phyloP scores from a whole-genome alignment of 129 eudicot genomes.

The Silybum marianum region DNA sequence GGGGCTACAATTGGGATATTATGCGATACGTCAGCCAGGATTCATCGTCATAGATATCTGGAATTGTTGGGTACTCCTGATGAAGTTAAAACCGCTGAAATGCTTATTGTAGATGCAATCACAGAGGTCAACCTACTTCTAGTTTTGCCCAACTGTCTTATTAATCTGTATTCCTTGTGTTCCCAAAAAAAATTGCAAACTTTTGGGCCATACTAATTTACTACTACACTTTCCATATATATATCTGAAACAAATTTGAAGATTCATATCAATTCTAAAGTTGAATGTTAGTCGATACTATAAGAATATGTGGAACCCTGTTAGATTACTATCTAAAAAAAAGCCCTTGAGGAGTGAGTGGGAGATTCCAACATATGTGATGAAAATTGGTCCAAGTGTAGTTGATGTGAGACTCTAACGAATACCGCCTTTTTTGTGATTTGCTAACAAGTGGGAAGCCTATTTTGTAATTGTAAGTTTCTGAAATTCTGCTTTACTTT shows the following conservation, averaged over 20 bases:
- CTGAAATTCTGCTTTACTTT: too few relatives aligned
- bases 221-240: too few relatives aligned
- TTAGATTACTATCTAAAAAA: not conserved
- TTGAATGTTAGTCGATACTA: not conserved
- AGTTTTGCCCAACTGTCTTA: too few relatives aligned
- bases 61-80: slow-evolving; percentile 10
- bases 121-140: not conserved
- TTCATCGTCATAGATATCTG: slow-evolving; percentile 3
- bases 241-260: not conserved
- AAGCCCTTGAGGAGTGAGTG: not conserved
- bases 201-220: too few relatives aligned
- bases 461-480: too few relatives aligned
- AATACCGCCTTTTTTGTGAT: not conserved
- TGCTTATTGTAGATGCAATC: slow-evolving; percentile 20
- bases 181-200: too few relatives aligned
- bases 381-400: not conserved
- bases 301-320: not conserved
- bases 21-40: not conserved
- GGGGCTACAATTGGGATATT: slow-evolving; percentile 18
- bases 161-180: too few relatives aligned
- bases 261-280: not conserved
- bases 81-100: slow-evolving; percentile 13
- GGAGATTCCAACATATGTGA: too few relatives aligned
- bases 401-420: too few relatives aligned
- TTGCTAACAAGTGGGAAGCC: not conserved